These are phyloP conservation scores for Mytilinidion resinicola DNA, from an alignment of 495 filamentous ascomycete genomes.

Conservation along the genomic window DNA sequence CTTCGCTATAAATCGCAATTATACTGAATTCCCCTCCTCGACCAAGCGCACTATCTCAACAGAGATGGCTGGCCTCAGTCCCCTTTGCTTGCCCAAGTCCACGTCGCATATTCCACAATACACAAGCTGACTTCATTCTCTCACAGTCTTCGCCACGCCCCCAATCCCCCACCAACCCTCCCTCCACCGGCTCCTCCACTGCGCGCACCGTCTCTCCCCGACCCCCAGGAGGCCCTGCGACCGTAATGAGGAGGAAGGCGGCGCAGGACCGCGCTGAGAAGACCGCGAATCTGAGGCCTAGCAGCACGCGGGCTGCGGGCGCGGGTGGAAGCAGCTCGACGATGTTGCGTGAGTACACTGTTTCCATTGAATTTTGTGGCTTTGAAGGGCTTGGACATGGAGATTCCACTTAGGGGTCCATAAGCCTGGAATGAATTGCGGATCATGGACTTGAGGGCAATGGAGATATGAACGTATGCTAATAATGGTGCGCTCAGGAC, in stretches of 20 bases:
- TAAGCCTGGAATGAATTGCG: too few species aligned
- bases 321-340: slow-evolving; percentile 94
- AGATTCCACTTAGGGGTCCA: too few species aligned
- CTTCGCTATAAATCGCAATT: too few species aligned
- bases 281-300: slow-evolving; percentile 81
- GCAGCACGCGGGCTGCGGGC: slow-evolving; percentile 85
- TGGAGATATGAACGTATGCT: slow-evolving; percentile 2
- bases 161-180: slow-evolving; percentile 47
- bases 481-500: slow-evolving; percentile 43
- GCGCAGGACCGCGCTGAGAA: slow-evolving; percentile 94
- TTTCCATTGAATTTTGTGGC: background rate
- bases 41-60: too few species aligned
- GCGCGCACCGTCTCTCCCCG: slow-evolving; percentile 78
- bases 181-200: slow-evolving; percentile 57
- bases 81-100: too few species aligned
- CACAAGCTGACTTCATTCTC: background rate
- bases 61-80: too few species aligned
- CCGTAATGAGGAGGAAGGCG: slow-evolving; percentile 85
- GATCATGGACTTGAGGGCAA: too few species aligned
- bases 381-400: background rate
- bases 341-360: slow-evolving; percentile 72
- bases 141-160: slow-evolving; percentile 69
- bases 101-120: too few species aligned
- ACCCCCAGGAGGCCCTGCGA: slow-evolving; percentile 89
- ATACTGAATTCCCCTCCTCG: too few species aligned